Base-by-base conservation (phyloP, 306 rosid genomes). In the Spatholobus suberectus region DNA sequence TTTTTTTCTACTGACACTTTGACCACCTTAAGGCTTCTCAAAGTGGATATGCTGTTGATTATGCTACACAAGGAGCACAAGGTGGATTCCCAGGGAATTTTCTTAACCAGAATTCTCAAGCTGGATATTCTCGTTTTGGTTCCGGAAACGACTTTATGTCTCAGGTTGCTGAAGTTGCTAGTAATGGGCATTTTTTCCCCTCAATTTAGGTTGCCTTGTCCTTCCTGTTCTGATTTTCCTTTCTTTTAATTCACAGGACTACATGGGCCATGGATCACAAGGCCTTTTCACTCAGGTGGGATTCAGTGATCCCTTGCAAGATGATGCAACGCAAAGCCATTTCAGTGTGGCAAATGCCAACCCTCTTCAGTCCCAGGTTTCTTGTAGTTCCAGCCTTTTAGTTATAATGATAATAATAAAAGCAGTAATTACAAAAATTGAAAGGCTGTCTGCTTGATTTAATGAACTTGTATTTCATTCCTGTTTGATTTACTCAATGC, bases 321-420 rank as follows among this genome's bases (percentile, higher is more conserved):
- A 94, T 88, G 98, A 96, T 71, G 90, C 90, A 38, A 74, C 97
- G 2, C 98, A 96, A 83, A 90, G 89, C 87, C 98, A 88, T 84
- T 96, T 90, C 58, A 90, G 94, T 11, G 91, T 90, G 73, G 90
- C 94, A 12, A 91, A 91, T 87, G 85, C 98, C 55, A 96, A 85
- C 84, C 89, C 93, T 34, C 99, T 96, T 37, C 99, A 96, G 83
- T 96, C 99, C 35, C 99, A 96, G 99, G 99, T 96, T 86, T 87
- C 62, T 58, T 75, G 29, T 44, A 40, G 49, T 79, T 57, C 79
- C 55, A 62, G 70, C 69, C 34, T 62, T 66, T 57, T 24, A 29
- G 6, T 77, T 6, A 9, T 34, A 13, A 24, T 51, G 4, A 20
- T 24, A 55, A 41, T 20, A 41, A 29, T 46, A 8, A n/a, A n/a